Evolutionary conservation across 73 alveolate genomes (phyloP), one percentile per base, ranked within the genome.

Genomic region (Blepharisma japonicum): DNA sequence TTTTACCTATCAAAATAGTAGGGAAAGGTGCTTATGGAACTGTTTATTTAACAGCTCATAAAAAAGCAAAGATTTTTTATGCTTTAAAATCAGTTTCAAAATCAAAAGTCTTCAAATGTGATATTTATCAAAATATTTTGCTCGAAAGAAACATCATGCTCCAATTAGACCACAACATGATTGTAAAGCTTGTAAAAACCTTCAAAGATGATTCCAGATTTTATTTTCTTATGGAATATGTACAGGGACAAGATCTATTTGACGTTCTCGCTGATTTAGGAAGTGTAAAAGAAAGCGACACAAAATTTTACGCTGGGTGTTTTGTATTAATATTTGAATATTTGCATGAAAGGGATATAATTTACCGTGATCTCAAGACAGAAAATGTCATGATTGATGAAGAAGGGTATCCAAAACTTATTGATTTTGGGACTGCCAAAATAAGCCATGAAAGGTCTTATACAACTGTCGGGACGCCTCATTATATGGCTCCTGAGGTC

Each of bases 401-500:
- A 45, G 56, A 39, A 70, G 80, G 80, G 14, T 70, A 70, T 70
- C 66, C 66, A n/a, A 23, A n/a, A 70, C 46, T 70, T 9, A 45
- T 70, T 11, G 80, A 70, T 45, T 70, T 70, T 70, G 66, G 80
- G 14, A 3, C 32, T 45, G 61, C 76, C 77, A 70, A 70, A 25
- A 5, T 70, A 5, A n/a, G 0, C 2, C 25, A 70, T 8, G 80
- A 5, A 9, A 0, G 80, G 27, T 14, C 68, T 25, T 70, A 1
- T 45, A 70, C 80, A 2, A 20, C 27, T 14, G 0, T 70, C 0
- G 80, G 80, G n/a, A 70, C 80, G 2, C 80, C 80, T 70, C 80
- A 70, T 45, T 70, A 70, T 25, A 70, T 47, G 66, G 56, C 80
- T 5, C 80, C 80, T 70, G 80, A 70, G 45, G 46, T 70, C 0